phyloP scores from a whole-genome alignment of 2,329 filamentous ascomycete species.

The Alternaria consortialis region DNA sequence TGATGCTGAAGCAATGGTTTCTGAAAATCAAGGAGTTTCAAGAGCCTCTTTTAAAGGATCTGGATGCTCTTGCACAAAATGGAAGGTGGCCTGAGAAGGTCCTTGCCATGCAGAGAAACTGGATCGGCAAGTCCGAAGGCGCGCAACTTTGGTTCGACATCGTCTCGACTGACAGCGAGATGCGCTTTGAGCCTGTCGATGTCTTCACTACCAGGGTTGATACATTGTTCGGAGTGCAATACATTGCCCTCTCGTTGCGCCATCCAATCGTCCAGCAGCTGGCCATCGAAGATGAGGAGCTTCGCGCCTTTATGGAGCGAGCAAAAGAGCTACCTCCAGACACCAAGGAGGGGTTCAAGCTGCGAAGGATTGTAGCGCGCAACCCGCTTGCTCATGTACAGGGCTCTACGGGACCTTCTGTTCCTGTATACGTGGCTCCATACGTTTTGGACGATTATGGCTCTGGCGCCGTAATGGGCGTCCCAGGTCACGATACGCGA shows the following conservation, averaged over 20 bases:
- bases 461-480: conserved; percentile 90
- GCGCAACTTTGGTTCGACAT: conserved; percentile 76
- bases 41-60: conserved; percentile 74
- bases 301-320: conserved; percentile 73
- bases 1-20: conserved; percentile 87
- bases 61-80: conserved; percentile 70
- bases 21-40: conserved; percentile 83
- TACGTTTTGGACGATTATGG: conserved; percentile 89
- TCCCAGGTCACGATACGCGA: conserved; percentile 82
- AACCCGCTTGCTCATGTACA: conserved; percentile 63
- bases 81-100: conserved; percentile 84
- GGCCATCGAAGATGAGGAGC: conserved; percentile 66
- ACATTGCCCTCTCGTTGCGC: conserved; percentile 77
- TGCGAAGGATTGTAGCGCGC: conserved; percentile 57
- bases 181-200: conserved; percentile 63
- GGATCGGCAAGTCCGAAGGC: conserved; percentile 82
- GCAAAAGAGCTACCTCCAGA: conserved; percentile 63
- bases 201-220: conserved; percentile 88
- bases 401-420: conserved; percentile 57
- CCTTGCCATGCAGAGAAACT: conserved; percentile 83
- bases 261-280: conserved; percentile 73
- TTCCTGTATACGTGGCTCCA: conserved; percentile 83
- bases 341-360: conserved; percentile 70
- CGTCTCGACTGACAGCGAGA: conserved; percentile 49
- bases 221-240: conserved; percentile 87